Conservation (phyloP, 129 eudicot genomes). For the Flaveria robusta region DNA sequence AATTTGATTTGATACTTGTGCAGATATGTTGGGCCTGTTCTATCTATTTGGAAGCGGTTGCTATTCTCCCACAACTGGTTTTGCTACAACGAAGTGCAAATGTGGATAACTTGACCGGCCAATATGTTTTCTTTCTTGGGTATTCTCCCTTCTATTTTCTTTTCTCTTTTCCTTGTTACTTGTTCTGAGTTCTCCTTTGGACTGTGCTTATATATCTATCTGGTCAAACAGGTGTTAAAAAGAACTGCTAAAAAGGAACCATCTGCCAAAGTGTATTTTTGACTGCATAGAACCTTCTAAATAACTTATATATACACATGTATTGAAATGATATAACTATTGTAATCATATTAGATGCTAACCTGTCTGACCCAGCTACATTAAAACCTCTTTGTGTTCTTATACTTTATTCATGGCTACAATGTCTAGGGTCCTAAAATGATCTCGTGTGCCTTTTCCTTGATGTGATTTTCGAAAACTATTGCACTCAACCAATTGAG, state of each 20-base stretch:
- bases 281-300: too few species aligned
- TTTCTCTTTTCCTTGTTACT: background rate
- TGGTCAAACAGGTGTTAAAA: background rate
- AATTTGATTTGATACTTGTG: background rate
- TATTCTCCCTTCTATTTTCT: constrained; percentile 23
- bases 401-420: too few species aligned
- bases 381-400: too few species aligned
- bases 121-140: constrained; percentile 91
- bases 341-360: background rate
- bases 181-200: background rate
- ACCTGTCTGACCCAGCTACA: background rate
- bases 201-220: background rate
- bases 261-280: too few species aligned
- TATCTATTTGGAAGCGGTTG: constrained; percentile 85
- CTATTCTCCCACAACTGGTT: constrained; percentile 88
- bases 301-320: too few species aligned
- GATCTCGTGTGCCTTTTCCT: background rate
- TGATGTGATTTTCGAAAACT: too few species aligned
- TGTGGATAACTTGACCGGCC: constrained; percentile 83
- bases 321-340: too few species aligned
- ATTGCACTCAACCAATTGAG: too few species aligned
- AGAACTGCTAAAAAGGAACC: too few species aligned
- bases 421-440: too few species aligned
- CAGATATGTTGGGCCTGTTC: constrained; percentile 89
- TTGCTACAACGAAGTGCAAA: constrained; percentile 82